A percentile compares a stretch with the other conserved stretches of the same genome.
Evolutionary conservation across 441 rosid genomes (phyloP).

Genomic region (Mallotus japonicus): DNA sequence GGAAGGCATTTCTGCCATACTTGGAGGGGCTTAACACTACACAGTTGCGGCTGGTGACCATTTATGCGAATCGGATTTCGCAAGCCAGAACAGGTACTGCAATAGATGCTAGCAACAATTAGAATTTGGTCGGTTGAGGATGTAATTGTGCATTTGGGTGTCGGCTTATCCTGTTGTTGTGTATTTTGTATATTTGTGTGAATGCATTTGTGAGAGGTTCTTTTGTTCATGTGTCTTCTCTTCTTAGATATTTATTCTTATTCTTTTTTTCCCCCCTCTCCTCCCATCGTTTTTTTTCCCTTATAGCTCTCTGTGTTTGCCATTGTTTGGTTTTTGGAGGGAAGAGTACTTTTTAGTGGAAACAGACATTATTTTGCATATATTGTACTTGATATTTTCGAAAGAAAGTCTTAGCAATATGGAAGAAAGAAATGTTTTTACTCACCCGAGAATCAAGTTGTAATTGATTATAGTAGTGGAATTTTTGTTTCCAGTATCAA

Average conservation of each 20-base stretch:
- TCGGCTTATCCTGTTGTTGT: conserved; percentile 33
- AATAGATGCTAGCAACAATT: conserved; percentile 48
- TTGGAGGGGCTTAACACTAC: conserved; percentile 92
- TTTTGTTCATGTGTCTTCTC: background rate
- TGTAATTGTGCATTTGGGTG: conserved; percentile 19
- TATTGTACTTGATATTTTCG: conserved; percentile 34
- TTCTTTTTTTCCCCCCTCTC: background rate
- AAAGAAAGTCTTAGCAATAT: conserved; percentile 13
- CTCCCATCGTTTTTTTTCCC: background rate
- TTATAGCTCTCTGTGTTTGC: conserved; percentile 22
- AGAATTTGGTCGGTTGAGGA: conserved; percentile 19
- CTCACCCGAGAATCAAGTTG: background rate
- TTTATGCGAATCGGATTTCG: conserved; percentile 95
- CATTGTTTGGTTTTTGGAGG: conserved; percentile 27
- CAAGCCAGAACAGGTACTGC: conserved; percentile 86
- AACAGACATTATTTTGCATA: conserved; percentile 24
- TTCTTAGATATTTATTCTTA: conserved; percentile 8
- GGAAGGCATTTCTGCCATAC: conserved; percentile 90
- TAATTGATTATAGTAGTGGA: background rate
- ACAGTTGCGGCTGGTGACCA: conserved; percentile 86
- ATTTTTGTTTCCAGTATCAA: background rate
- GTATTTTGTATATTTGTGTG: conserved; percentile 55
- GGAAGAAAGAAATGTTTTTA: conserved; percentile 20
- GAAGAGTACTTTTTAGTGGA: conserved; percentile 22
- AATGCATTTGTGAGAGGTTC: conserved; percentile 31